Percentiles rank a stretch among this genome's conserved stretches.
Evolutionary conservation across 768 basidiomycete genomes (phyloP).

Genomic region (Galerina sulciceps): DNA sequence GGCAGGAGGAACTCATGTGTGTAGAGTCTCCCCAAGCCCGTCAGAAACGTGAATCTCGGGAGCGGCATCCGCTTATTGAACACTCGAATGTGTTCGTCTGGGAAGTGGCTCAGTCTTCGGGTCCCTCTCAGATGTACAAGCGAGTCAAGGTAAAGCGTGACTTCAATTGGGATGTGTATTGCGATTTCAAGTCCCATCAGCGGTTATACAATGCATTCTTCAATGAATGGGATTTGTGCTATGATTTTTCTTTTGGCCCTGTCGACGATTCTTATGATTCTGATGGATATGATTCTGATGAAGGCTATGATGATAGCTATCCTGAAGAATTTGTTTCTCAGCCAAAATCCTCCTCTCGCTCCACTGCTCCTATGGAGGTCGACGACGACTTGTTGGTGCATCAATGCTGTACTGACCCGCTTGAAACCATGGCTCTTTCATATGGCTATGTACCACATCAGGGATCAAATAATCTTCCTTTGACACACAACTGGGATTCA

Average conservation of each 20-base stretch:
- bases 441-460: background rate
- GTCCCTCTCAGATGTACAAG: slow-evolving; percentile 8
- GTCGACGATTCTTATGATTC: background rate
- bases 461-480: too few relatives aligned
- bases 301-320: background rate
- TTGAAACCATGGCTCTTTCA: too few relatives aligned
- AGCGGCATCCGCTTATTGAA: background rate
- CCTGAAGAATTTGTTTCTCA: background rate
- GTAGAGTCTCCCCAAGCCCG: background rate
- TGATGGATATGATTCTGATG: background rate
- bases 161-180: background rate
- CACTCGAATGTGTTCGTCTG: slow-evolving; percentile 9
- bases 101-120: background rate
- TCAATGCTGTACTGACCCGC: too few relatives aligned
- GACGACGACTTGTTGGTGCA: too few relatives aligned
- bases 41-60: background rate
- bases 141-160: slow-evolving; percentile 4
- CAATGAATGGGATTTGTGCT: slow-evolving; percentile 20
- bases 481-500: too few relatives aligned
- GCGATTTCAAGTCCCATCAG: background rate
- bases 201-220: slow-evolving; percentile 1
- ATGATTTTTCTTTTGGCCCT: background rate
- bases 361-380: too few relatives aligned
- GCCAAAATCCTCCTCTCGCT: too few relatives aligned
- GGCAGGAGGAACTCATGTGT: background rate